phyloP scores from a whole-genome alignment of 2,329 filamentous ascomycete species.

The Fusarium duplospermum region DNA sequence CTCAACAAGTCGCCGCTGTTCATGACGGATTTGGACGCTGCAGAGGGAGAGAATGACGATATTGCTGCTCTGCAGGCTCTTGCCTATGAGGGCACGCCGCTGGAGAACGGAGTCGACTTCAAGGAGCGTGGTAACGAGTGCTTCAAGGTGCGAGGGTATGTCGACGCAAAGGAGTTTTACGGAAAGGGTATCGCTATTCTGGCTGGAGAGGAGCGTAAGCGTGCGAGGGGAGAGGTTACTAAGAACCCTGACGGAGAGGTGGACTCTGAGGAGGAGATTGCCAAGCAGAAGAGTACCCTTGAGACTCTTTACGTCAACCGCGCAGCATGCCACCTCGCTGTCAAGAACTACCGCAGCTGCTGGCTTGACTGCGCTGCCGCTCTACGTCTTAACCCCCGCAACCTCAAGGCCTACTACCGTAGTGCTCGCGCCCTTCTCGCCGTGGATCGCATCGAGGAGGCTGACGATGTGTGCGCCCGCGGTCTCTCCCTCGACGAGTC shows the following conservation, averaged over 20 bases:
- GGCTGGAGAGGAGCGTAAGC: conserved; percentile 69
- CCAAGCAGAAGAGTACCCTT: conserved; percentile 71
- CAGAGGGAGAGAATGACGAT: conserved; percentile 79
- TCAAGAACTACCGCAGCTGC: conserved; percentile 89
- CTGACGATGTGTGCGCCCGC: conserved; percentile 79
- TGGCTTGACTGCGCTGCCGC: conserved; percentile 86
- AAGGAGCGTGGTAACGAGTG: conserved; percentile 93
- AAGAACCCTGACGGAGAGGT: conserved; percentile 45
- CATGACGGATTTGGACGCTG: conserved; percentile 93
- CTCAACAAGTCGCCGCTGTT: conserved; percentile 81
- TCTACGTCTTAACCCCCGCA: conserved; percentile 80
- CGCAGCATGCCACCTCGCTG: conserved; percentile 87
- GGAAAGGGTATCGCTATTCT: conserved; percentile 84
- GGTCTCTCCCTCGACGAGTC: conserved; percentile 78
- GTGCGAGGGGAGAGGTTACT: conserved; percentile 54
- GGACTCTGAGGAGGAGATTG: conserved; percentile 65
- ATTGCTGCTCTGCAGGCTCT: conserved; percentile 90
- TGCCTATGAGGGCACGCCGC: conserved; percentile 90
- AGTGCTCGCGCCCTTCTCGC: conserved; percentile 81
- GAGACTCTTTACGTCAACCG: conserved; percentile 88
- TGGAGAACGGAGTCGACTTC: conserved; percentile 86
- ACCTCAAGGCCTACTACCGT: conserved; percentile 93
- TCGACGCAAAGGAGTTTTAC: conserved; percentile 92
- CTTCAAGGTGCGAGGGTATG: conserved; percentile 78
- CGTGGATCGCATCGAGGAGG: conserved; percentile 82